A percentile compares a stretch with the other conserved stretches of the same genome.
Conservation (phyloP, 2,329 filamentous ascomycete species). For the Capronia americana region DNA sequence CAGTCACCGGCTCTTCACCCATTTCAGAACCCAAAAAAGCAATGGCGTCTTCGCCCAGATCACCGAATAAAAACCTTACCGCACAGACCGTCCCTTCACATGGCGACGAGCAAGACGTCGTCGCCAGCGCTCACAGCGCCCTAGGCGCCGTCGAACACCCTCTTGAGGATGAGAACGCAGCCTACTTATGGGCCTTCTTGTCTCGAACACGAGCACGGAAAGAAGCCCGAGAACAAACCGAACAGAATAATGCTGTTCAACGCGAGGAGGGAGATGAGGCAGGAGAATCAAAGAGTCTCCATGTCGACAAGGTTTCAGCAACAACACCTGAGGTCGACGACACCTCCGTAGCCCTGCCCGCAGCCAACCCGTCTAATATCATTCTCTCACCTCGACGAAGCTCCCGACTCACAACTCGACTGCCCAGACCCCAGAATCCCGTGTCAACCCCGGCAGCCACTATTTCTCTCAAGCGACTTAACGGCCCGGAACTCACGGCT, state of each 20-base stretch:
- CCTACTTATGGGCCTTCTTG: conserved; percentile 39
- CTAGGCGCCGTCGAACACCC: not conserved
- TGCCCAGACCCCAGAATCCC: conserved; percentile 39
- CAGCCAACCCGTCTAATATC: conserved; percentile 21
- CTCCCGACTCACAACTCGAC: conserved; percentile 41
- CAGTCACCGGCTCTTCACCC: not conserved
- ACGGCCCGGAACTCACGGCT: conserved; percentile 55
- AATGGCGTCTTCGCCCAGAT: not conserved
- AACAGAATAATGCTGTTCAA: not conserved
- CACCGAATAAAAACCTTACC: not conserved
- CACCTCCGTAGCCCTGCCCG: conserved; percentile 7
- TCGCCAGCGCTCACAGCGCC: not conserved
- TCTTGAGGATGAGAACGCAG: conserved; percentile 38
- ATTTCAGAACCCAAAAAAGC: not conserved
- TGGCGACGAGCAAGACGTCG: not conserved
- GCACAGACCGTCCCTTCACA: not conserved
- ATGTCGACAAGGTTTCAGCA: not conserved
- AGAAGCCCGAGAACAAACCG: conserved; percentile 20
- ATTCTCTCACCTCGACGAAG: conserved; percentile 45
- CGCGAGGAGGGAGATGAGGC: not conserved
- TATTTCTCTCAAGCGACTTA: conserved; percentile 52
- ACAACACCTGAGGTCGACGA: not conserved
- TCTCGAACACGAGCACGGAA: conserved; percentile 35
- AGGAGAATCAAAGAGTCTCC: conserved; percentile 1
- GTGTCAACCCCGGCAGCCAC: conserved; percentile 44